Evolutionary conservation across 2,329 filamentous ascomycete genomes (phyloP).

Genomic region (Ceratocystis alfenasii): DNA sequence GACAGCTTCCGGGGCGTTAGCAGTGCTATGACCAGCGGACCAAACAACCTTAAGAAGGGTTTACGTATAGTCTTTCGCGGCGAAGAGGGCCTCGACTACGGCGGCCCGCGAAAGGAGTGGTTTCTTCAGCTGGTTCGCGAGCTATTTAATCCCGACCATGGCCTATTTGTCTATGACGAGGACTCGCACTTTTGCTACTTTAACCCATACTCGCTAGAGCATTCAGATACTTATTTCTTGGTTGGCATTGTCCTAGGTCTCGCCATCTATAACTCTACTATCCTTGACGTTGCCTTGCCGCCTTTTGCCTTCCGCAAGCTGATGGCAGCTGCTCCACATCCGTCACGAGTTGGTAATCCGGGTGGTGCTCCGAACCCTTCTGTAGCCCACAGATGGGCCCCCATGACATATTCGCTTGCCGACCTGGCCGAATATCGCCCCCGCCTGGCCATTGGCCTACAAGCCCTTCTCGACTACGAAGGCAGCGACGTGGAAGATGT

Average conservation of each 20-base stretch:
- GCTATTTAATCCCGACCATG: constrained; percentile 81
- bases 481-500: constrained; percentile 63
- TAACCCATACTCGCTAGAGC: constrained; percentile 80
- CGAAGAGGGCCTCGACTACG: constrained; percentile 84
- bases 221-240: constrained; percentile 81
- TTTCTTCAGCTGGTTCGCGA: constrained; percentile 79
- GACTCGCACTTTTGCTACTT: constrained; percentile 89
- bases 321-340: constrained; percentile 57
- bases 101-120: constrained; percentile 87
- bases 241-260: constrained; percentile 79
- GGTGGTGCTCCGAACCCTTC: constrained; percentile 22
- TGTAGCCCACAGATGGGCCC: constrained; percentile 43
- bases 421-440: constrained; percentile 77
- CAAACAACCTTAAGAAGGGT: constrained; percentile 82
- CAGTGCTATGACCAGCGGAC: constrained; percentile 66
- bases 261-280: constrained; percentile 90
- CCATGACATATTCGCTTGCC: constrained; percentile 63
- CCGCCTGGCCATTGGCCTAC: constrained; percentile 59
- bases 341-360: constrained; percentile 38
- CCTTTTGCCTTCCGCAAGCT: constrained; percentile 85
- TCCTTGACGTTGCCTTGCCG: constrained; percentile 75
- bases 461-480: constrained; percentile 66
- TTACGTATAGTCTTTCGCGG: constrained; percentile 74
- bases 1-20: constrained; percentile 78
- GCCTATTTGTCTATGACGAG: constrained; percentile 86